Base-by-base conservation (phyloP, 1,139 yeast genomes). In the Saccharomyces hybrid region DNA sequence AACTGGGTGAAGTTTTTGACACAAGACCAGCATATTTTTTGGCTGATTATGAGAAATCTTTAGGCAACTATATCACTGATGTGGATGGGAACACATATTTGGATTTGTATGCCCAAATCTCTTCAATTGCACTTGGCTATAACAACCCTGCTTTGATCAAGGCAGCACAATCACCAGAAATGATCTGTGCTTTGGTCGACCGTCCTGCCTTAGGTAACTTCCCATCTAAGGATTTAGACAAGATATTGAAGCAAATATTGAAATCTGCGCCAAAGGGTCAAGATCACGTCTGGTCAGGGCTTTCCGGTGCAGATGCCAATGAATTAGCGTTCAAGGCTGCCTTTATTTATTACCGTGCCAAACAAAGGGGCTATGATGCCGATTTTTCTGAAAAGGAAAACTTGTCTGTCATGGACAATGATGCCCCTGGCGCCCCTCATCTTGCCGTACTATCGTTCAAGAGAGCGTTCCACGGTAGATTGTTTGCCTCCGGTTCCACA, bases 281-380 rank as follows among this genome's bases (percentile, higher is more conserved):
- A 72, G 70, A 72, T 55, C 77, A 78, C 61, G 82, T 85, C 44
- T 84, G 89, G 86, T 81, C 86, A 28, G 86, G 87, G 13, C 76
- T 83, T 51, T 78, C 86, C 48, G 90, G 91, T 52, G 83, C 89
- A 2, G 86, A 83, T 70, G 90, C 91, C 55, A 85, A 84, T 65
- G 91, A 85, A 71, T 78, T 85, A 59, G 90, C 91, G 3, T 84
- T 77, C 72, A 84, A 85, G 68, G 90, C 90, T 23, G 90, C 90
- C 5, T 84, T 84, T 65, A 83, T 84, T 83, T 84, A 79, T 73
- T 87, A 83, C 67, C 85, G 82, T 59, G 75, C 80, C 49, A 77
- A 79, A 60, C 75, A 74, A 61, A 78, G 90, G 70, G 86, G 85
- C 48, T 63, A 62, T 60, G 70, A 73, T 13, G 68, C 73, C 48